Evolutionary conservation across 805 yeast genomes (phyloP).

Genomic region (Sugiyamaella marilandica): DNA sequence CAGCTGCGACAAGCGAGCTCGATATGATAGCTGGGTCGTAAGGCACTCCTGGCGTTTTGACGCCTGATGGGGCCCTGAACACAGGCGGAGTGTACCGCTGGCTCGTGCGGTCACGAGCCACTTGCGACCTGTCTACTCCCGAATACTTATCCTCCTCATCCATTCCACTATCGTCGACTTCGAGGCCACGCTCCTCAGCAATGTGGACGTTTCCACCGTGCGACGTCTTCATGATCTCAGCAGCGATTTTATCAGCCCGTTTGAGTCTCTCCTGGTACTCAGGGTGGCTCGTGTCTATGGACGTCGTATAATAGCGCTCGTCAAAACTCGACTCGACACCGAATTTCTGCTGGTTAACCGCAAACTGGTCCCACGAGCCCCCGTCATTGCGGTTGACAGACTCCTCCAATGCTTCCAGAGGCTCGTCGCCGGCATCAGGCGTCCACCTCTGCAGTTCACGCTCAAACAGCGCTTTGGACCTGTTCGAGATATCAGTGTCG

Average conservation of each 20-base stretch:
- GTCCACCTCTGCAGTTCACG: constrained; percentile 82
- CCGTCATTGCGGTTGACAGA: constrained; percentile 14
- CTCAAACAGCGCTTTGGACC: constrained; percentile 42
- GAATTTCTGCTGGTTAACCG: constrained; percentile 81
- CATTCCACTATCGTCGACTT: constrained; percentile 73
- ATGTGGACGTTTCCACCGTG: constrained; percentile 67
- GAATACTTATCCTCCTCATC: constrained; percentile 97
- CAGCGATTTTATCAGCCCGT: constrained; percentile 74
- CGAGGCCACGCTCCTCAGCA: constrained; percentile 85
- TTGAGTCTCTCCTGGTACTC: constrained; percentile 60
- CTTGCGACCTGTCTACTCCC: constrained; percentile 63
- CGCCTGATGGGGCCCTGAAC: constrained; percentile 26
- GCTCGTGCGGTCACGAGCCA: constrained; percentile 5
- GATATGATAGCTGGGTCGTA: constrained; percentile 66
- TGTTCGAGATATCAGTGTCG: constrained; percentile 74
- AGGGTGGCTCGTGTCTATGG: constrained; percentile 63
- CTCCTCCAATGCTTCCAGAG: constrained; percentile 35
- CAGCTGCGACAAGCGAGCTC: constrained; percentile 21
- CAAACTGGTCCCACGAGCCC: constrained; percentile 85
- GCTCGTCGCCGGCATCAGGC: constrained; percentile 51
- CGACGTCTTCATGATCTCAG: constrained; percentile 70
- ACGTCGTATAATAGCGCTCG: constrained; percentile 84
- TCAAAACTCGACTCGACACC: constrained; percentile 82
- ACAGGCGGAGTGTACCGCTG: constrained; percentile 25
- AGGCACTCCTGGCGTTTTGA: constrained; percentile 32